Percentiles rank a stretch among this genome's conserved stretches.
These are phyloP conservation scores for Alternaria gansuensis DNA, from an alignment of 2,329 filamentous ascomycete genomes.

Conservation along the genomic window DNA sequence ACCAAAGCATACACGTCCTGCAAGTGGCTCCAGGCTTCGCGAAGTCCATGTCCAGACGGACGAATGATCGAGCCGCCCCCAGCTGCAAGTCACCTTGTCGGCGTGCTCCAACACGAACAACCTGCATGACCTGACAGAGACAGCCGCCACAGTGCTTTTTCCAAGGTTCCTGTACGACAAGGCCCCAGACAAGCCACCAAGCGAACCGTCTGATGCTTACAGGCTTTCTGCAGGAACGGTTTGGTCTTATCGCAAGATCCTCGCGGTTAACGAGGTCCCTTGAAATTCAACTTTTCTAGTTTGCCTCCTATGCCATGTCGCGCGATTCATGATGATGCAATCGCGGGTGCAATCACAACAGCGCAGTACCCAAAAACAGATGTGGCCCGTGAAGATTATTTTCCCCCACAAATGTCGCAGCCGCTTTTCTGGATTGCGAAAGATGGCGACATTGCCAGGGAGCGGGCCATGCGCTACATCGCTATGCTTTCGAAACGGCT, in stretches of 20 bases:
- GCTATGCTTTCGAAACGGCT: slow-evolving; percentile 13
- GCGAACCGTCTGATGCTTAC: slow-evolving; percentile 31
- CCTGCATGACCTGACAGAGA: slow-evolving; percentile 24
- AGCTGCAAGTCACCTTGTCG: slow-evolving; percentile 43
- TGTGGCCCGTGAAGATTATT: slow-evolving; percentile 20
- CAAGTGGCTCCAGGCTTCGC: slow-evolving; percentile 22
- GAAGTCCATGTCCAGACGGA: slow-evolving; percentile 12
- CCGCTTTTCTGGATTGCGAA: slow-evolving; percentile 35
- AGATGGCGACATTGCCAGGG: slow-evolving; percentile 33
- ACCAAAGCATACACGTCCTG: slow-evolving; percentile 30
- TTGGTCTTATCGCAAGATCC: slow-evolving; percentile 26
- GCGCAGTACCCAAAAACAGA: slow-evolving; percentile 26
- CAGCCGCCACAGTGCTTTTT: slow-evolving; percentile 45
- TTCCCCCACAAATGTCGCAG: slow-evolving; percentile 37
- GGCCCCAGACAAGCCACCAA: slow-evolving; percentile 18
- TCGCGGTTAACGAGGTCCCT: slow-evolving; percentile 21
- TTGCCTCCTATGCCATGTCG: slow-evolving; percentile 13
- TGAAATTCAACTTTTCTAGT: slow-evolving; percentile 16
- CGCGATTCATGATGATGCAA: slow-evolving; percentile 22
- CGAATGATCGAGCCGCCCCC: slow-evolving; percentile 21
- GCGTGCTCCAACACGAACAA: slow-evolving; percentile 22
- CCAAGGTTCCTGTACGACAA: slow-evolving; percentile 27
- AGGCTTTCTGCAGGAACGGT: slow-evolving; percentile 38
- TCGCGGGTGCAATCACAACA: slow-evolving; percentile 13
- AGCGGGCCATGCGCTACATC: slow-evolving; percentile 26